Base-by-base conservation (phyloP, 2,329 filamentous ascomycete genomes). In the Sclerotinia nivalis region DNA sequence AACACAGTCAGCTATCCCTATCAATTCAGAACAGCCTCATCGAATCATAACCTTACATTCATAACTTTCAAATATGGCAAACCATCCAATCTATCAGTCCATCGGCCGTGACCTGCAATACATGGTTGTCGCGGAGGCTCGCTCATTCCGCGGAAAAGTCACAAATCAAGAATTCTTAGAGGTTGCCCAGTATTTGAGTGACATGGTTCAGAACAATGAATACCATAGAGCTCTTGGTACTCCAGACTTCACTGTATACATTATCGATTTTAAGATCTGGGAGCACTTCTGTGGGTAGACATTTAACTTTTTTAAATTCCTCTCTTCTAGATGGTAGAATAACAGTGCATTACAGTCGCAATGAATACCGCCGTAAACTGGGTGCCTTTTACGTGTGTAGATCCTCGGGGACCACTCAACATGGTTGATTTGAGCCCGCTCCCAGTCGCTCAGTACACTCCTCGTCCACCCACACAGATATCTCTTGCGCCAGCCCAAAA, bases 321-420 rank as follows among this genome's bases (percentile, higher is more conserved):
- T n/a, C 31, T 2, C 10, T 6, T 34, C 4, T 15, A 15, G 18
- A 1, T 2, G 34, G 5, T 13, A 0, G 2, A 37, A 2, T 56
- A 37, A 56, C 10, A 56, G 8, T 1, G 5, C 0, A n/a, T 37
- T 5, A 13, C 9, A 56, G 54, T 56, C 2, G 54, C 54, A 10
- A 60, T 45, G n/a, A 45, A 60, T n/a, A 60, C 58, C 15, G 9
- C 37, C 0, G 6, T 3, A 1, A 40, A 58, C 12, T 58, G 34
- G 55, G 31, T 58, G 15, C 37, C 55, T 8, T 58, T 58, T 22
- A 34, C 31, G 5, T 37, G 55, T n/a, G 34, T 40, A 7, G 55
- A 58, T 40, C 55, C 55, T 40, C 55, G 31, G 13, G 34, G 31
- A n/a, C 12, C 55, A 58, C 55, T 58, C 31, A 22, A 37, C 2